Conservation (phyloP, 352 stramenopile genomes). For the Pythium dissotocum region DNA sequence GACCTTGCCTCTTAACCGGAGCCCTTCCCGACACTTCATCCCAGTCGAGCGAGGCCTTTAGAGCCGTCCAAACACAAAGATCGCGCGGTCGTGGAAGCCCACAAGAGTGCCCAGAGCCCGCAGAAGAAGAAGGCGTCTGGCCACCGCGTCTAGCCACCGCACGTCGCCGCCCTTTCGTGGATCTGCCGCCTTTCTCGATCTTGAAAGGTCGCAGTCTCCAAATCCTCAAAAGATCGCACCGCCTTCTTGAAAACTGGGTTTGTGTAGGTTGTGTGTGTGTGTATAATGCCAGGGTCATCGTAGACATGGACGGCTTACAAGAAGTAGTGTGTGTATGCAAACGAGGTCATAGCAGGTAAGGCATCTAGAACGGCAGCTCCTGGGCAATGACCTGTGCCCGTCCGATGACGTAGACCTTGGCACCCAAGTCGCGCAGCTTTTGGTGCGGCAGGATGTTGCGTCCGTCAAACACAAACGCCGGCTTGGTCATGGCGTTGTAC, state of each 20-base stretch:
- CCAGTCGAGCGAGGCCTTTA: no score
- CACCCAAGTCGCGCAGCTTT: constrained; percentile 94
- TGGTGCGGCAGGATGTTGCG: constrained; percentile 96
- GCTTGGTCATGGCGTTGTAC: constrained; percentile 97
- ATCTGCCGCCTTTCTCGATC: not conserved
- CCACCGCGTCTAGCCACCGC: not conserved
- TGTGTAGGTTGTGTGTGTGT: not conserved
- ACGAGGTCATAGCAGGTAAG: not conserved
- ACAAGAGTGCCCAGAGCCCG: no score
- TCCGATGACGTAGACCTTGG: constrained; percentile 98
- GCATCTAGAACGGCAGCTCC: constrained; percentile 63
- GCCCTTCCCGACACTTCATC: not conserved
- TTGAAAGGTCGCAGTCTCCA: constrained; percentile 7
- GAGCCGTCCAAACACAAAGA: no score
- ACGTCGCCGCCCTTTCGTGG: constrained; percentile 2
- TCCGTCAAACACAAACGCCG: constrained; percentile 99
- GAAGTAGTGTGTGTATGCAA: not conserved
- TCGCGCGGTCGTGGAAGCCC: no score
- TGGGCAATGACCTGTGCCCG: constrained; percentile 65
- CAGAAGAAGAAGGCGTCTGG: not conserved
- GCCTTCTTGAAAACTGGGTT: not conserved
- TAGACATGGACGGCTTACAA: not conserved
- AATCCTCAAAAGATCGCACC: not conserved
- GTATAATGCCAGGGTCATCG: not conserved
- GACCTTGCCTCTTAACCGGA: not conserved